phyloP scores from a whole-genome alignment of 768 basidiomycete genomes.

The Boletales sp. region DNA sequence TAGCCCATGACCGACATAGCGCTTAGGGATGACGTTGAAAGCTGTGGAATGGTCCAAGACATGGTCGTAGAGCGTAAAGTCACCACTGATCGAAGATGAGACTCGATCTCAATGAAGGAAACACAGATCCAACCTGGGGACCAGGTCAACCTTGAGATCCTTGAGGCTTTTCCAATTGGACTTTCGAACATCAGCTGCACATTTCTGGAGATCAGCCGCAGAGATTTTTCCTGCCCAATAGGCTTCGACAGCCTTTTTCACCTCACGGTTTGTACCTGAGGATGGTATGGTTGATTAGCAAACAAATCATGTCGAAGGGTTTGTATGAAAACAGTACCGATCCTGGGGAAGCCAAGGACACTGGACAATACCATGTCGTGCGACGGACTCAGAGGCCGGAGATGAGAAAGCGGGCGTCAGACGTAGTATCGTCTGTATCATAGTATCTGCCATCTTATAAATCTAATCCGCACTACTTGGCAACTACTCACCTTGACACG shows the following conservation, averaged over 20 bases:
- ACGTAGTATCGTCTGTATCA: too few species aligned
- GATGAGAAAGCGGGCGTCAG: too few species aligned
- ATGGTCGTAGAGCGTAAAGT: slow-evolving; percentile 98
- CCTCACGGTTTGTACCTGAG: slow-evolving; percentile 86
- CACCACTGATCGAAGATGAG: slow-evolving; percentile 61
- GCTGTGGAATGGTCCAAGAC: slow-evolving; percentile 95
- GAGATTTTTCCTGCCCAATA: slow-evolving; percentile 95
- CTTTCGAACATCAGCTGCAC: slow-evolving; percentile 84
- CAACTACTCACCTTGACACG: too few species aligned
- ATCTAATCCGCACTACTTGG: too few species aligned
- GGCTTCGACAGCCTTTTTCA: slow-evolving; percentile 97
- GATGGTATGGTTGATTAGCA: neutral
- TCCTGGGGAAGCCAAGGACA: slow-evolving; percentile 90
- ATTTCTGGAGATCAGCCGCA: slow-evolving; percentile 83
- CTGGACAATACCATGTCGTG: slow-evolving; percentile 69
- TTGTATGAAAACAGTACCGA: slow-evolving; percentile 38
- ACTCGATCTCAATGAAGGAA: slow-evolving; percentile 2
- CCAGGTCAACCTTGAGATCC: slow-evolving; percentile 77
- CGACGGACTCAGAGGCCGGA: neutral
- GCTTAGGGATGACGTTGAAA: slow-evolving; percentile 96
- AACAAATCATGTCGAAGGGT: neutral
- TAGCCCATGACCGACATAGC: slow-evolving; percentile 83
- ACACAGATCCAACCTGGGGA: slow-evolving; percentile 71
- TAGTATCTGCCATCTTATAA: too few species aligned
- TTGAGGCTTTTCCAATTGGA: slow-evolving; percentile 85